phyloP scores from a whole-genome alignment of 1,139 yeast genomes.

The Eremothecium cymbalariae region DNA sequence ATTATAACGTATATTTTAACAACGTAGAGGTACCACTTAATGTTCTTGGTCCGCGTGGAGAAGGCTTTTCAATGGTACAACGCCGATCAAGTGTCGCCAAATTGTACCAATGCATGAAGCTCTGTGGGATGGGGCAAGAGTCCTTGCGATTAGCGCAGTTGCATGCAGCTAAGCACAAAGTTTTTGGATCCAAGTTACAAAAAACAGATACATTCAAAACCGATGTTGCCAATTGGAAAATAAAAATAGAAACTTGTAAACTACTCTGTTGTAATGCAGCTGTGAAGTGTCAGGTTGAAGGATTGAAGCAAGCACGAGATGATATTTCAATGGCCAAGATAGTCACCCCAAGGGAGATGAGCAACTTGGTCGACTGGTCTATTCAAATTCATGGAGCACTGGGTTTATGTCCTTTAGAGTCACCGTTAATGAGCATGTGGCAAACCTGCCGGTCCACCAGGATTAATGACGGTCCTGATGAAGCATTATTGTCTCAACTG shows the following conservation, averaged over 20 bases:
- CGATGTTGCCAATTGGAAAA: slow-evolving; percentile 49
- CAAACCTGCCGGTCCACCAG: slow-evolving; percentile 52
- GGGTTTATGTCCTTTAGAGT: slow-evolving; percentile 55
- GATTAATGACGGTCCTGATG: slow-evolving; percentile 73
- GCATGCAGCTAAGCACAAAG: slow-evolving; percentile 48
- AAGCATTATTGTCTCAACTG: slow-evolving; percentile 57
- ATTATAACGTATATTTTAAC: slow-evolving; percentile 52
- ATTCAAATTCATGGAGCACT: slow-evolving; percentile 65
- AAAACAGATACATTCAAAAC: slow-evolving; percentile 47
- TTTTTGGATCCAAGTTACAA: slow-evolving; percentile 50
- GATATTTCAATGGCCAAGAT: slow-evolving; percentile 67
- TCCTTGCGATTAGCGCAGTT: slow-evolving; percentile 46
- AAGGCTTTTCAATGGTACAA: slow-evolving; percentile 62
- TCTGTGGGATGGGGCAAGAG: slow-evolving; percentile 58
- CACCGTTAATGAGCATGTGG: slow-evolving; percentile 51
- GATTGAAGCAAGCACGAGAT: slow-evolving; percentile 48
- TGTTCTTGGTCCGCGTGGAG: slow-evolving; percentile 45
- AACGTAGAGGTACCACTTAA: slow-evolving; percentile 45
- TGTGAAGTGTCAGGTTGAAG: slow-evolving; percentile 48
- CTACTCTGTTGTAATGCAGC: slow-evolving; percentile 60
- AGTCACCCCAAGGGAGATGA: slow-evolving; percentile 52
- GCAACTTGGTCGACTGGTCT: slow-evolving; percentile 54
- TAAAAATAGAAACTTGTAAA: slow-evolving; percentile 51
- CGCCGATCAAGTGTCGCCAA: slow-evolving; percentile 68
- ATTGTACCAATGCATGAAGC: slow-evolving; percentile 68